Percentiles rank a stretch among this genome's conserved stretches.
phyloP scores from a whole-genome alignment of 768 basidiomycete genomes.

The Rhizopogon roseolus region DNA sequence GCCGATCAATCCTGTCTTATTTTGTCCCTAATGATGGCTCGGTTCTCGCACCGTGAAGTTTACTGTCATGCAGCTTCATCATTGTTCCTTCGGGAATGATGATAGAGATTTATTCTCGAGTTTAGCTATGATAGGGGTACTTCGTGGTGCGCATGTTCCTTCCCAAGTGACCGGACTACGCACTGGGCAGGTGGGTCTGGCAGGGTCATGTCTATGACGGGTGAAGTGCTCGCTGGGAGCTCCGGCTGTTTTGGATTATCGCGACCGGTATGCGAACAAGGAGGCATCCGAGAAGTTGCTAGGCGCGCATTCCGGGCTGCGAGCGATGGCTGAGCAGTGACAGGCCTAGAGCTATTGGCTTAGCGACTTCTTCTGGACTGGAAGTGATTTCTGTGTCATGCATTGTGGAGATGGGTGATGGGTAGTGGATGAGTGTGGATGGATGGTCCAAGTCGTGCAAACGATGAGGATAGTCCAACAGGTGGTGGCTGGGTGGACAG shows the following conservation, averaged over 20 bases:
- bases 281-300: conserved; percentile 18
- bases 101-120: conserved; percentile 61
- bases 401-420: conserved; percentile 13
- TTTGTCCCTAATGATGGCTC: conserved; percentile 9
- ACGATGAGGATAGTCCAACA: conserved; percentile 21
- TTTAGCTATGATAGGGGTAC: conserved; percentile 26
- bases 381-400: conserved; percentile 1
- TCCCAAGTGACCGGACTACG: conserved; percentile 9
- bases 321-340: conserved; percentile 21
- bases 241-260: conserved; percentile 11
- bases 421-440: conserved; percentile 14
- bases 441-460: conserved; percentile 29
- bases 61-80: conserved; percentile 30
- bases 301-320: conserved; percentile 18
- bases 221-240: conserved; percentile 7
- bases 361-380: neutral
- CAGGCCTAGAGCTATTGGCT: neutral
- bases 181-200: conserved; percentile 14
- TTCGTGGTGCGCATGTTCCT: conserved; percentile 13
- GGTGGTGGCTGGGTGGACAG: conserved; percentile 33
- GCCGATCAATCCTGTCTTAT: conserved; percentile 9
- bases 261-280: conserved; percentile 30
- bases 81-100: conserved; percentile 37
- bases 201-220: conserved; percentile 8
- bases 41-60: conserved; percentile 9